These are phyloP conservation scores for Licmophora abbreviata DNA, from an alignment of 108 stramenopile species.

Conservation along the genomic window DNA sequence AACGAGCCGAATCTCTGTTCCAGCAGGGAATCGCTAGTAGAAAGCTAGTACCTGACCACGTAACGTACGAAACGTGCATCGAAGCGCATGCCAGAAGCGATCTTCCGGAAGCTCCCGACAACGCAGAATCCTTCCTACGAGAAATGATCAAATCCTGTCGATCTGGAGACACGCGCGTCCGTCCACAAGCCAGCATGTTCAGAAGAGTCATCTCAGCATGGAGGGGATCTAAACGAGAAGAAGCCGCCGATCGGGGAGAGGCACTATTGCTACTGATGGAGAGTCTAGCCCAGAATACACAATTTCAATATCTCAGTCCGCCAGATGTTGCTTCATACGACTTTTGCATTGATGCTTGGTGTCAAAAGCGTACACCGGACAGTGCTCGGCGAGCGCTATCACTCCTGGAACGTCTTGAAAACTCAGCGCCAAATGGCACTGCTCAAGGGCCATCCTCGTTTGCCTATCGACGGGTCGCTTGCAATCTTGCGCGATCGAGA, in stretches of 20 bases:
- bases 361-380: background rate
- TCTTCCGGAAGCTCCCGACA: conserved; percentile 41
- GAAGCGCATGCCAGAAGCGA: conserved; percentile 33
- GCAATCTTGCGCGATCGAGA: conserved; percentile 19
- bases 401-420: background rate
- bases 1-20: conserved; percentile 48
- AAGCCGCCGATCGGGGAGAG: background rate
- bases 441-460: conserved; percentile 24
- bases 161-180: conserved; percentile 26
- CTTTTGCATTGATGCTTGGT: conserved; percentile 3
- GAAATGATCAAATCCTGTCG: conserved; percentile 47
- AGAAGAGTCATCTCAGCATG: background rate
- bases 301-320: background rate
- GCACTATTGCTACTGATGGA: background rate
- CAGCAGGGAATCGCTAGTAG: conserved; percentile 31
- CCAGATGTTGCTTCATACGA: background rate
- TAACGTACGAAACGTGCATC: background rate
- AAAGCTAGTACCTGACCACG: conserved; percentile 27
- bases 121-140: conserved; percentile 42
- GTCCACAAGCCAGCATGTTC: conserved; percentile 24
- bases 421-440: conserved; percentile 9
- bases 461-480: conserved; percentile 22
- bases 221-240: background rate
- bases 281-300: background rate
- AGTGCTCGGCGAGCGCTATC: background rate